Evolutionary conservation across 257 asterid genomes (phyloP).

Genomic region (Rehmannia glutinosa): DNA sequence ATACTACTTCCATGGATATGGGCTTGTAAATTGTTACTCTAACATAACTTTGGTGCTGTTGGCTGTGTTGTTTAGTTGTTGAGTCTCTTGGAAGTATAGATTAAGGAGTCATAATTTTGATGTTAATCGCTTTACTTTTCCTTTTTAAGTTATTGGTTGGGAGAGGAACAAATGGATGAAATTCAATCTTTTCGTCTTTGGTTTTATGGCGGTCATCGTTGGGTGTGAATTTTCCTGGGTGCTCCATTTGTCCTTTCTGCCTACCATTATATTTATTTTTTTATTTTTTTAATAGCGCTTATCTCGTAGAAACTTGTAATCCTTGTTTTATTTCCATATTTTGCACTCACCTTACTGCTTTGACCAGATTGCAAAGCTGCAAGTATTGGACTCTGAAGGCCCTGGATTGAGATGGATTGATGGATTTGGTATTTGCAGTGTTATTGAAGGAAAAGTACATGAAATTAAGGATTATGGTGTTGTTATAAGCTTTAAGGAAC

Average conservation of each 20-base stretch:
- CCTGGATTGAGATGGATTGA: constrained; percentile 51
- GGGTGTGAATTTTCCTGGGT: not conserved
- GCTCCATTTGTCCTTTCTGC: not conserved
- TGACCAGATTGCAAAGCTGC: constrained; percentile 75
- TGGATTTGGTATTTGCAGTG: constrained; percentile 52
- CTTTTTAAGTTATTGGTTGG: not conserved
- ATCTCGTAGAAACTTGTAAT: not conserved
- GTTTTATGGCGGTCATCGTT: not conserved
- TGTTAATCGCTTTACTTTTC: not conserved
- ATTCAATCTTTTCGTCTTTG: not conserved
- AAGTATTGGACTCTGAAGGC: constrained; percentile 44
- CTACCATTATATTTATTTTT: not conserved
- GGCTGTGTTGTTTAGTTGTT: not conserved
- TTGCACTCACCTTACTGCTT: constrained; percentile 9
- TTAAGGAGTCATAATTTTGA: not conserved
- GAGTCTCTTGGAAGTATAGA: not conserved
- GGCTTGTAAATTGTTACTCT: not conserved
- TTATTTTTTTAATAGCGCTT: not conserved
- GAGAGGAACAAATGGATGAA: not conserved
- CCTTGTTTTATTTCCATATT: not conserved
- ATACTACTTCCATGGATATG: not conserved
- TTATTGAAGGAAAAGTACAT: constrained; percentile 70
- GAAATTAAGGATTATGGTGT: constrained; percentile 81
- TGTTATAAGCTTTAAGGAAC: constrained; percentile 67
- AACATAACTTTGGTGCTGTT: not conserved